Percentiles rank a stretch among this genome's conserved stretches.
phyloP scores from a whole-genome alignment of 2,329 filamentous ascomycete species.

The Cadophora gregata region DNA sequence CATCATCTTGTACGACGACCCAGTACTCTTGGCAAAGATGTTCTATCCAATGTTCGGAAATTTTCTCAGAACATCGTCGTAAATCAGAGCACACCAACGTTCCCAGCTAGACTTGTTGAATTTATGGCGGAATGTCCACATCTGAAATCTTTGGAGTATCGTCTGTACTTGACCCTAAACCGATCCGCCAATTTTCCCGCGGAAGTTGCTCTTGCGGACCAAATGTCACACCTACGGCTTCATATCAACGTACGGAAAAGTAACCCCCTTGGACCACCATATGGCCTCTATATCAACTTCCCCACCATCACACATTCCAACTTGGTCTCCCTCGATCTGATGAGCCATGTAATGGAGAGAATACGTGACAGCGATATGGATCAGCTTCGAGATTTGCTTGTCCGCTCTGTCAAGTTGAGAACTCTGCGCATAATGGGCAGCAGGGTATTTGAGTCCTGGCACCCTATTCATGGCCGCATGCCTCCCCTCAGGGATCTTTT shows the following conservation, averaged over 20 bases:
- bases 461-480: background rate
- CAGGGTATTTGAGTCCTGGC: background rate
- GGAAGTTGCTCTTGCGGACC: background rate
- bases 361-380: background rate
- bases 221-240: background rate
- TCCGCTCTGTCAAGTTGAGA: background rate
- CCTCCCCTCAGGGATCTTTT: background rate
- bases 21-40: background rate
- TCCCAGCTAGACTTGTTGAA: background rate
- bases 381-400: background rate
- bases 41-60: background rate
- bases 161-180: background rate
- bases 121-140: background rate
- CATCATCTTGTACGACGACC: background rate
- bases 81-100: background rate
- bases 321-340: background rate
- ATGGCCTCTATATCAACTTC: background rate
- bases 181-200: background rate
- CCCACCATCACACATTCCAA: background rate
- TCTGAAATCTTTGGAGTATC: background rate
- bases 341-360: background rate
- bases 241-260: background rate
- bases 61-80: background rate
- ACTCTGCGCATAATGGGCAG: background rate
- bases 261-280: background rate